Percentiles rank a stretch among this genome's conserved stretches.
These are phyloP conservation scores for Suhomyces pyralidae DNA, from an alignment of 805 yeast genomes.

Conservation along the genomic window DNA sequence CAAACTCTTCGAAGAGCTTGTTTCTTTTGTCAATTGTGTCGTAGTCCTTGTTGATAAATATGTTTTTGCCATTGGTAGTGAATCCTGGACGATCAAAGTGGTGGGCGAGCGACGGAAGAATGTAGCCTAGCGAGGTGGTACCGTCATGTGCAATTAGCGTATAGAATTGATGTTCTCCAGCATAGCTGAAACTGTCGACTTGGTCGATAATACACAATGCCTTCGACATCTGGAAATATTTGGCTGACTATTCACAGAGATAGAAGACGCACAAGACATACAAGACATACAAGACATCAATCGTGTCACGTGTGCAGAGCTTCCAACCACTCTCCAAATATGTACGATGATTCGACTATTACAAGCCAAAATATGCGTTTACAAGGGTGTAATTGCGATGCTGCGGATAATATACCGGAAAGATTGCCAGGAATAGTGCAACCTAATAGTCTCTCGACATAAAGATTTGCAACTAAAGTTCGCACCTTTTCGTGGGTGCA, in stretches of 20 bases:
- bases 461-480: background rate
- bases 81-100: constrained; percentile 14
- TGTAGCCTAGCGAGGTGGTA: constrained; percentile 24
- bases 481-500: background rate
- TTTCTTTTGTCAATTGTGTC: constrained; percentile 42
- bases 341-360: too few species aligned
- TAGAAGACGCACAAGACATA: too few species aligned
- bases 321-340: too few species aligned
- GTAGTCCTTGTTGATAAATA: constrained; percentile 25
- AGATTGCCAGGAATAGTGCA: background rate
- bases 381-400: background rate
- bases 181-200: constrained; percentile 33
- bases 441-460: background rate
- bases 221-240: background rate
- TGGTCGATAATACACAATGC: constrained; percentile 15
- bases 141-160: constrained; percentile 30
- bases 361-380: background rate
- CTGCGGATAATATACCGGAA: background rate
- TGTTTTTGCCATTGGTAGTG: constrained; percentile 10
- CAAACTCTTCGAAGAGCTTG: constrained; percentile 41
- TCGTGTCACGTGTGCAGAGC: background rate
- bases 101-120: constrained; percentile 22
- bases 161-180: constrained; percentile 14
- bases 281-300: too few species aligned
- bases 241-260: too few species aligned